A percentile compares a stretch with the other conserved stretches of the same genome.
Evolutionary conservation across 1,284 basidiomycete species (phyloP).

Genomic region (Rhodotorula sp.): DNA sequence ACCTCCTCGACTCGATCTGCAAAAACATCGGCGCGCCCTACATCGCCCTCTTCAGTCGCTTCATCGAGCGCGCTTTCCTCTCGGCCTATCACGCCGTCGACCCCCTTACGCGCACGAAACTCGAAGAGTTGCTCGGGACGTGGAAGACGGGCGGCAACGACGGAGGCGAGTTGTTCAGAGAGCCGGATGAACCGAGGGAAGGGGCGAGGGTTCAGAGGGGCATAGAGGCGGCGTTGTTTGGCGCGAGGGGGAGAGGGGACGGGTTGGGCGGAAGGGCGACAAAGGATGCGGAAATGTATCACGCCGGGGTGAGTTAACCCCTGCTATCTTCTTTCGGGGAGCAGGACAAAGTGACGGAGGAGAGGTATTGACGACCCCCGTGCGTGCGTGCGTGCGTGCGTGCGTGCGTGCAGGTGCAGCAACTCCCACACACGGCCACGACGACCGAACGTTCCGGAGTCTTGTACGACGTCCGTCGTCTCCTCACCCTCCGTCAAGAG

Average conservation of each 20-base stretch:
- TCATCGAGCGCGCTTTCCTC: slow-evolving; percentile 61
- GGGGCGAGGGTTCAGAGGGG: slow-evolving; percentile 37
- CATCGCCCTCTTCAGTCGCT: slow-evolving; percentile 56
- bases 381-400: too few species aligned
- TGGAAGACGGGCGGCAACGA: slow-evolving; percentile 81
- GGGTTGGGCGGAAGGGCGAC: slow-evolving; percentile 6
- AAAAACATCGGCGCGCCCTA: slow-evolving; percentile 88
- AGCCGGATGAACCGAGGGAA: slow-evolving; percentile 17
- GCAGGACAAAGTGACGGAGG: too few species aligned
- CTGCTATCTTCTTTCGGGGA: too few species aligned
- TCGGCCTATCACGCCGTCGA: slow-evolving; percentile 63
- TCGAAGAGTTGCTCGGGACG: slow-evolving; percentile 92
- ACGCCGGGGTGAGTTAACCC: slow-evolving; percentile 16
- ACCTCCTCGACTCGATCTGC: slow-evolving; percentile 92
- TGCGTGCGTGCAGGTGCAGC: slow-evolving; percentile 20
- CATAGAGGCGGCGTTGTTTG: slow-evolving; percentile 42
- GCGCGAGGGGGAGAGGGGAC: slow-evolving; percentile 25
- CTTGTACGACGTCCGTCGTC: slow-evolving; percentile 39
- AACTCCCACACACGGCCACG: slow-evolving; percentile 27
- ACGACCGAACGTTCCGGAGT: slow-evolving; percentile 40
- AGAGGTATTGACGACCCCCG: too few species aligned
- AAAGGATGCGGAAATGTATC: slow-evolving; percentile 14
- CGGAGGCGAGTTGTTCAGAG: slow-evolving; percentile 77
- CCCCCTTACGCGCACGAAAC: slow-evolving; percentile 73
- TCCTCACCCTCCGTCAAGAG: slow-evolving; percentile 35